Percentiles rank a stretch among this genome's conserved stretches.
Evolutionary conservation across 140 eudicot species (phyloP).

Genomic region (Oenanthe javanica): DNA sequence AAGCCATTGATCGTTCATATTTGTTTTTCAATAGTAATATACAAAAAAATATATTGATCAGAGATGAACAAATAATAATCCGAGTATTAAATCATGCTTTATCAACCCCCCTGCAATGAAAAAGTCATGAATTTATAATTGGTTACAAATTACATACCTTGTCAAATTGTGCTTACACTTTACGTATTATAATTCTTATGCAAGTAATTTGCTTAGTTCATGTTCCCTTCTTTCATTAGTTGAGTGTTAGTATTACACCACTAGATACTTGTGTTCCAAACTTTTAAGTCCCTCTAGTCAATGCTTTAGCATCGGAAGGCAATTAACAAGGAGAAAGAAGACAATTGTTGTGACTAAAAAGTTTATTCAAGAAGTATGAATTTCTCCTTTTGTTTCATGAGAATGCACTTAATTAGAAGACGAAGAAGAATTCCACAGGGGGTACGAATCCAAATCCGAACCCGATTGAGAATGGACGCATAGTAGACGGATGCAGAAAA

Average conservation of each 20-base stretch:
- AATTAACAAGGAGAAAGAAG: neutral
- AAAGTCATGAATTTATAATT: neutral
- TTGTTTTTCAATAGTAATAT: too few relatives aligned
- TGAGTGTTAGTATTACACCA: neutral
- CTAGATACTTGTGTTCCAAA: neutral
- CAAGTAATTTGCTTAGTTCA: neutral
- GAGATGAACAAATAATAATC: too few relatives aligned
- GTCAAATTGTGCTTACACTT: neutral
- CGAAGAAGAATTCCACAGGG: too few relatives aligned
- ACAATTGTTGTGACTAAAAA: neutral
- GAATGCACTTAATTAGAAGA: neutral
- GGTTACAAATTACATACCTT: neutral
- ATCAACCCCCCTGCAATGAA: neutral
- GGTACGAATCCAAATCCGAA: too few relatives aligned
- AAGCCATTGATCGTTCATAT: too few relatives aligned
- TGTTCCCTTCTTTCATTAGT: conserved; percentile 2
- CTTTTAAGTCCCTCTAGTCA: neutral
- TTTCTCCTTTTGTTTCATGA: too few relatives aligned
- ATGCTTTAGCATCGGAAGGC: neutral
- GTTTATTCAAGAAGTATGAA: neutral
- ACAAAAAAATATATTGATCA: too few relatives aligned
- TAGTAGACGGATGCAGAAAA: too few relatives aligned
- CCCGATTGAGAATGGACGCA: too few relatives aligned
- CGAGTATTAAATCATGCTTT: neutral
- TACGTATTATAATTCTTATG: neutral